These are phyloP conservation scores for Penicillium ucsense DNA, from an alignment of 495 filamentous ascomycete species.

Conservation along the genomic window DNA sequence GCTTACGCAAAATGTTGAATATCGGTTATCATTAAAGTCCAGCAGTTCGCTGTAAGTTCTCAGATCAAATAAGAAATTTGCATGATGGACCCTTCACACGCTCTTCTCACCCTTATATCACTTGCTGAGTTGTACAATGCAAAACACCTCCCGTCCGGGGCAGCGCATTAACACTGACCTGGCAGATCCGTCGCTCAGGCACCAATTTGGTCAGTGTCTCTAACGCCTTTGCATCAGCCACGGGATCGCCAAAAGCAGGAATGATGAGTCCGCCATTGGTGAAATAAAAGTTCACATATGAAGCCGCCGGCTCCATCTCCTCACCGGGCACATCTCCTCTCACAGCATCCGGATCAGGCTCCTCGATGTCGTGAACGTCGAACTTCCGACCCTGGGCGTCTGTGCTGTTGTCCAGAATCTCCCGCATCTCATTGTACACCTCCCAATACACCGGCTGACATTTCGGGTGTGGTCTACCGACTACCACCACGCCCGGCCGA, in stretches of 20 bases:
- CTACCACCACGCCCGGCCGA: constrained; percentile 23
- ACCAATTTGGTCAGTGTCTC: constrained; percentile 14
- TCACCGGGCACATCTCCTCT: constrained; percentile 10
- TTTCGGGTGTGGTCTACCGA: constrained; percentile 14
- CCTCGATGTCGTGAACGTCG: constrained; percentile 19
- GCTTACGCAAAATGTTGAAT: too few relatives aligned
- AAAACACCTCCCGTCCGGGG: constrained; percentile 23
- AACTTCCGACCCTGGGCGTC: constrained; percentile 21
- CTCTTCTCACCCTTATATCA: constrained; percentile 5
- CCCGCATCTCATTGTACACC: constrained; percentile 21
- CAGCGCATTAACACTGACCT: constrained; percentile 19
- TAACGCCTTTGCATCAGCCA: constrained; percentile 17
- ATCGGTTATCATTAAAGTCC: too few relatives aligned
- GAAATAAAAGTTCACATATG: constrained; percentile 31
- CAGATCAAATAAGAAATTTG: too few relatives aligned
- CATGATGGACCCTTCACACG: too few relatives aligned
- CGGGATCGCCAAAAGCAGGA: constrained; percentile 24
- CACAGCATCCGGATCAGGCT: constrained; percentile 20
- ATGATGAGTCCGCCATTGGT: constrained; percentile 24
- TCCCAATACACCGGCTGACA: constrained; percentile 14
- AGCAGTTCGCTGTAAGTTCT: too few relatives aligned
- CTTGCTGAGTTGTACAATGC: constrained; percentile 28
- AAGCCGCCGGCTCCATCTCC: constrained; percentile 17
- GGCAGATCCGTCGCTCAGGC: constrained; percentile 16
- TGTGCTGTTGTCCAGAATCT: constrained; percentile 9